Conservation (phyloP, 192 early-diverging fungal species). For the Powellomyces hirtus region DNA sequence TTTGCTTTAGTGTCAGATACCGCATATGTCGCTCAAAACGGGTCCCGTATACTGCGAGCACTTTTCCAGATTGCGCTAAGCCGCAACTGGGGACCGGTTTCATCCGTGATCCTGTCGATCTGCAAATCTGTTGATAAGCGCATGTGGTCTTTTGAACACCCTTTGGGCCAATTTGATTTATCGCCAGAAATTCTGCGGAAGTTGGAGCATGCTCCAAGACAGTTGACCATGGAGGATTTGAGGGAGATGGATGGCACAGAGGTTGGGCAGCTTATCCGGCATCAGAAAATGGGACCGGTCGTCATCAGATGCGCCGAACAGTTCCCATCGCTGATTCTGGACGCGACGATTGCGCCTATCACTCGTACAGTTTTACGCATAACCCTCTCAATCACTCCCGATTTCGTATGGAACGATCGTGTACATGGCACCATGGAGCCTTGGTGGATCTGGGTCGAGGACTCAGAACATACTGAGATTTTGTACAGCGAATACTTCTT, state of each 20-base stretch:
- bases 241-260: slow-evolving; percentile 83
- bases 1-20: slow-evolving; percentile 94
- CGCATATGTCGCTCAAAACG: slow-evolving; percentile 93
- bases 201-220: slow-evolving; percentile 60
- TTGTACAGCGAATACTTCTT: slow-evolving; percentile 92
- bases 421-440: slow-evolving; percentile 87
- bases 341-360: slow-evolving; percentile 84
- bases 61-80: slow-evolving; percentile 93
- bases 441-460: slow-evolving; percentile 97
- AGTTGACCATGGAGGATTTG: slow-evolving; percentile 61
- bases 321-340: slow-evolving; percentile 80
- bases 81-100: slow-evolving; percentile 84
- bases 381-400: slow-evolving; percentile 73
- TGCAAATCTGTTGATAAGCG: slow-evolving; percentile 82
- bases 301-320: slow-evolving; percentile 75
- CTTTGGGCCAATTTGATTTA: slow-evolving; percentile 80
- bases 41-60: slow-evolving; percentile 87
- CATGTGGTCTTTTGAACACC: slow-evolving; percentile 93
- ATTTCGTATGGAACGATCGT: slow-evolving; percentile 94
- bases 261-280: slow-evolving; percentile 81
- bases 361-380: slow-evolving; percentile 88
- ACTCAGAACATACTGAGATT: slow-evolving; percentile 82
- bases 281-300: slow-evolving; percentile 73
- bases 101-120: slow-evolving; percentile 74
- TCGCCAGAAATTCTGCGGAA: slow-evolving; percentile 71